Conservation (phyloP, 179 eudicot species). For the Camellia oleifera region DNA sequence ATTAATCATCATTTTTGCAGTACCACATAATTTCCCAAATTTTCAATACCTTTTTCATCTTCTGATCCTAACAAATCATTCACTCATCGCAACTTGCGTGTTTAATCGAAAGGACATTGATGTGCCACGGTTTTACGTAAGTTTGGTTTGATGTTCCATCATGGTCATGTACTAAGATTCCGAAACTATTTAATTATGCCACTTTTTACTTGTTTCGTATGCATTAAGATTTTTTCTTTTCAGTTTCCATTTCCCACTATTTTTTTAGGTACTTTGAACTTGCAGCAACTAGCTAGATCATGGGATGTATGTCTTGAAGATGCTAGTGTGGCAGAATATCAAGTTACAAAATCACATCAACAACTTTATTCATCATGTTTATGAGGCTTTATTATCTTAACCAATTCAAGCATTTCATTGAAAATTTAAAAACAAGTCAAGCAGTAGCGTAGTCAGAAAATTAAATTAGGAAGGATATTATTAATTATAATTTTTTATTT, state of each 20-base stretch:
- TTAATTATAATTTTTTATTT: too few relatives aligned
- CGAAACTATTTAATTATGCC: background rate
- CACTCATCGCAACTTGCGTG: background rate
- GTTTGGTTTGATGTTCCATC: background rate
- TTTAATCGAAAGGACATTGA: background rate
- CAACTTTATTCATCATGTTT: background rate
- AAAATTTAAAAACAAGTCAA: background rate
- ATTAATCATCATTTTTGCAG: too few relatives aligned
- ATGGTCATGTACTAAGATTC: background rate
- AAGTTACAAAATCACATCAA: background rate
- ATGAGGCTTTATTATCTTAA: background rate
- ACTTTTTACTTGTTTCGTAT: background rate
- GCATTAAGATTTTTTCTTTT: background rate
- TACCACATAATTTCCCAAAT: too few relatives aligned
- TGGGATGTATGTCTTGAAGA: background rate
- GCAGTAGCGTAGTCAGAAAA: too few relatives aligned
- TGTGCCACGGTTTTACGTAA: background rate
- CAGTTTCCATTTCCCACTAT: background rate
- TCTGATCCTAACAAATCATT: background rate
- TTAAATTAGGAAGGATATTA: too few relatives aligned
- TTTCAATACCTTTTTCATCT: background rate
- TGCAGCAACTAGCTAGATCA: background rate
- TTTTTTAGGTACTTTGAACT: background rate
- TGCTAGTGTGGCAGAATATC: background rate
- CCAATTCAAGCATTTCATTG: constrained; percentile 1